Evolutionary conservation across 2,329 filamentous ascomycete genomes (phyloP).

Genomic region (Didymella segeticola): DNA sequence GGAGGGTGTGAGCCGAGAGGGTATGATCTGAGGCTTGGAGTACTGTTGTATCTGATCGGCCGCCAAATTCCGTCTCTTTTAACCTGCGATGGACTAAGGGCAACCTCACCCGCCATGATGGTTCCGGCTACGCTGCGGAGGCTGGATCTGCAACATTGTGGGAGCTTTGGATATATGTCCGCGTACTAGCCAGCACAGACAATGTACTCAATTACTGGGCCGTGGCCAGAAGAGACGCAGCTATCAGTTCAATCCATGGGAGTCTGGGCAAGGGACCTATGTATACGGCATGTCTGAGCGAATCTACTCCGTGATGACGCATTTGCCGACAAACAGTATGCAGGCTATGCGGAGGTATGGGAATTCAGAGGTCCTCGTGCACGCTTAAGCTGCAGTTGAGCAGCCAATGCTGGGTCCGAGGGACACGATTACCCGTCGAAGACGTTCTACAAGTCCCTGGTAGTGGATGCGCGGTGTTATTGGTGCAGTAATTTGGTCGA

Average conservation of each 20-base stretch:
- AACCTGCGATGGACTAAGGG: not conserved
- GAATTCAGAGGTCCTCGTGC: not conserved
- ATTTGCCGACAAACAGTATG: not conserved
- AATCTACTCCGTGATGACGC: not conserved
- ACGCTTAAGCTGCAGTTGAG: not conserved
- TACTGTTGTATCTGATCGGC: slow-evolving; percentile 1
- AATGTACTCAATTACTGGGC: not conserved
- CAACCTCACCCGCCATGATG: slow-evolving; percentile 4
- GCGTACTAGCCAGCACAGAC: not conserved
- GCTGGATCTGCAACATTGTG: not conserved
- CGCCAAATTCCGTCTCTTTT: slow-evolving; percentile 1
- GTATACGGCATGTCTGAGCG: not conserved
- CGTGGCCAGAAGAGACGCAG: not conserved
- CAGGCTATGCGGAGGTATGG: not conserved
- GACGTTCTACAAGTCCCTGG: not conserved
- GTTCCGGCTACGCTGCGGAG: not conserved
- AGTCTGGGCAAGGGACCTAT: not conserved
- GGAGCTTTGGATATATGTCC: not conserved
- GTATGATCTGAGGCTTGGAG: not conserved
- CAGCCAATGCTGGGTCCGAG: not conserved
- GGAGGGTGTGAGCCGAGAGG: not conserved
- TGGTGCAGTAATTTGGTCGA: slow-evolving; percentile 9
- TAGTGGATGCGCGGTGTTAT: not conserved
- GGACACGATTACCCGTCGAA: not conserved
- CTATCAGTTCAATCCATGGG: not conserved